These are phyloP conservation scores for Acephala macrosclerotiorum DNA, from an alignment of 2,329 filamentous ascomycete species.

Conservation along the genomic window DNA sequence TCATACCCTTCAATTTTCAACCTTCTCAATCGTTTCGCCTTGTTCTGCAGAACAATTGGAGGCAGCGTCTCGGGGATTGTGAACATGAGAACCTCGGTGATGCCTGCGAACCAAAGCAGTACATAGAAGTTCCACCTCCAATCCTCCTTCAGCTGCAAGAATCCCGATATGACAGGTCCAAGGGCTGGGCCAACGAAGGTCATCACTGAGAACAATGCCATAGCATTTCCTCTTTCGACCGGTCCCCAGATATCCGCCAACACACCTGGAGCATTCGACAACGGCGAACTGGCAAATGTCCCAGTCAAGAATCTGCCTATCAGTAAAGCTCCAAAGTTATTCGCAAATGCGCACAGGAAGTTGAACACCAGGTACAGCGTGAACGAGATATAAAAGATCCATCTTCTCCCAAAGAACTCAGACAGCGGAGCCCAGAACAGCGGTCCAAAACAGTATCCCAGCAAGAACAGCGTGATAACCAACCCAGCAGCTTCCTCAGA, in stretches of 20 bases:
- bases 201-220: constrained; percentile 69
- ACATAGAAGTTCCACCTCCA: constrained; percentile 63
- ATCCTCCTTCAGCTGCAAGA: constrained; percentile 58
- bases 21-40: constrained; percentile 59
- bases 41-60: constrained; percentile 58
- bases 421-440: constrained; percentile 50
- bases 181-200: constrained; percentile 64
- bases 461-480: constrained; percentile 53
- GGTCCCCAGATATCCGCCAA: constrained; percentile 68
- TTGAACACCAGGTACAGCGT: constrained; percentile 67
- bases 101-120: constrained; percentile 52
- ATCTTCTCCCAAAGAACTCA: constrained; percentile 66
- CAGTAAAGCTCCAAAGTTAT: constrained; percentile 65
- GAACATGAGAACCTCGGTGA: constrained; percentile 55
- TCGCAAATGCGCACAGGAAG: constrained; percentile 63
- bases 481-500: constrained; percentile 49
- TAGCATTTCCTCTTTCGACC: constrained; percentile 61
- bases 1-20: constrained; percentile 59
- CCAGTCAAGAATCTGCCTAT: constrained; percentile 73
- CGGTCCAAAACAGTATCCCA: constrained; percentile 54
- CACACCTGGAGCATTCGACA: constrained; percentile 68
- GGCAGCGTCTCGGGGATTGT: constrained; percentile 65
- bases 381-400: constrained; percentile 66
- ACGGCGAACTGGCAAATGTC: constrained; percentile 65
- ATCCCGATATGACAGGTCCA: constrained; percentile 58